Conservation (phyloP, 1,139 yeast genomes). For the Diutina siamensis region DNA sequence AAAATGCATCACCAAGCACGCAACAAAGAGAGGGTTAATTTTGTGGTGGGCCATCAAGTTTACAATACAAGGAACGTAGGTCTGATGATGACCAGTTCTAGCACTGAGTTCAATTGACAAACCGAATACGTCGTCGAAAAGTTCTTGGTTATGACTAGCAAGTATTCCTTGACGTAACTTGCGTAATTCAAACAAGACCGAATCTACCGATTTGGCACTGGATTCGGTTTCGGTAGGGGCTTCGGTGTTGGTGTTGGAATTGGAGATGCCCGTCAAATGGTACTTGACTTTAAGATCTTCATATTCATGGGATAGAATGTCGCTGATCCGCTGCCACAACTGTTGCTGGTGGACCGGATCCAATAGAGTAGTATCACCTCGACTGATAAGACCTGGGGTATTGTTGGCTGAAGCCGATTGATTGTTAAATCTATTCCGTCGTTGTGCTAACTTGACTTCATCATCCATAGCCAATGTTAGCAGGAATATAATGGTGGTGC, state of each 20-base stretch:
- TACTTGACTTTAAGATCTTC: too few species aligned
- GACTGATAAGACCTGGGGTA: slow-evolving; percentile 3
- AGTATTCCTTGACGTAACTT: background rate
- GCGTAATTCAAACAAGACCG: background rate
- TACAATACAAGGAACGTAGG: background rate
- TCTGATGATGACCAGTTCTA: background rate
- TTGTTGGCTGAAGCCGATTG: too few species aligned
- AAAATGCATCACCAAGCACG: background rate
- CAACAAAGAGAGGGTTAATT: background rate
- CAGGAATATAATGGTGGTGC: too few species aligned
- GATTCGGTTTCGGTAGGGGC: background rate
- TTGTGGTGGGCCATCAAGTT: background rate
- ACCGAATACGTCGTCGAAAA: background rate
- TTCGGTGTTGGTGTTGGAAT: background rate
- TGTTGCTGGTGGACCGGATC: background rate
- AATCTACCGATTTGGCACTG: background rate
- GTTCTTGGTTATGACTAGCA: background rate
- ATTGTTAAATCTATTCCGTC: background rate
- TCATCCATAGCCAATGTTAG: background rate
- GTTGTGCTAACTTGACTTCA: too few species aligned
- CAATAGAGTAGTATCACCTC: background rate
- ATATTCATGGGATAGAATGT: background rate
- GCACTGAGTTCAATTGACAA: background rate
- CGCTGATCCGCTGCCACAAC: background rate
- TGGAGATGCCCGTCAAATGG: too few species aligned